Base-by-base conservation (phyloP, 140 eudicot genomes). In the Ambrosia hybrid region DNA sequence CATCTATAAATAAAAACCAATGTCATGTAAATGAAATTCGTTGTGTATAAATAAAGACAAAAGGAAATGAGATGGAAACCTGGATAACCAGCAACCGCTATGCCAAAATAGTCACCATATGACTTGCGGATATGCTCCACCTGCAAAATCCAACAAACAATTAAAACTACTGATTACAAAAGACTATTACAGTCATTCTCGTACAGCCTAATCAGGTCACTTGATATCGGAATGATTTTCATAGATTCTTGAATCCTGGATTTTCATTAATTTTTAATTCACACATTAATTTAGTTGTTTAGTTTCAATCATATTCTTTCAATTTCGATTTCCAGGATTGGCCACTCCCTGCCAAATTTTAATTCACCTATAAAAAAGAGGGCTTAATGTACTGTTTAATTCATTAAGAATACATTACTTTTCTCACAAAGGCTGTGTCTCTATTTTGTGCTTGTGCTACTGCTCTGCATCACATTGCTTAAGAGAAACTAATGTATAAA, bases 31-130 rank as follows among this genome's bases (percentile, higher is more conserved):
- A 41, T 5, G 37, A 26, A 39, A 70, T 41, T 62, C 10, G 43
- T 63, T 53, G 43, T 57, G 41, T 65, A 49, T 21, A 72, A 14
- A 15, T 63, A 65, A 26, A 52, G 17, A 56, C 12, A 43, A 36
- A 61, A 34, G 62, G 14, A 43, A 70, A 70, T 10, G 73, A 52
- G 59, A 41, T 39, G 37, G 65, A 37, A 61, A 95, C 99, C 99
- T 84, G 99, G 99, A 79, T 95, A 95, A 73, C 97, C 99, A 67
- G 99, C 97, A 75, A 95, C 99, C 49, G 99, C 91, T 21, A 95
- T 86, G 78, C 99, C 99, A 83, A 95, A 95, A 80, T 91, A 95
- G 81, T 95, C 95, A 30, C 87, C 89, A 79, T 95, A 95, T 51
- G 87, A 75, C 70, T 85, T 53, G 56, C 97, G 85, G 73, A 95